phyloP scores from a whole-genome alignment of 2,329 filamentous ascomycete genomes.

The Graphilbum fragrans region DNA sequence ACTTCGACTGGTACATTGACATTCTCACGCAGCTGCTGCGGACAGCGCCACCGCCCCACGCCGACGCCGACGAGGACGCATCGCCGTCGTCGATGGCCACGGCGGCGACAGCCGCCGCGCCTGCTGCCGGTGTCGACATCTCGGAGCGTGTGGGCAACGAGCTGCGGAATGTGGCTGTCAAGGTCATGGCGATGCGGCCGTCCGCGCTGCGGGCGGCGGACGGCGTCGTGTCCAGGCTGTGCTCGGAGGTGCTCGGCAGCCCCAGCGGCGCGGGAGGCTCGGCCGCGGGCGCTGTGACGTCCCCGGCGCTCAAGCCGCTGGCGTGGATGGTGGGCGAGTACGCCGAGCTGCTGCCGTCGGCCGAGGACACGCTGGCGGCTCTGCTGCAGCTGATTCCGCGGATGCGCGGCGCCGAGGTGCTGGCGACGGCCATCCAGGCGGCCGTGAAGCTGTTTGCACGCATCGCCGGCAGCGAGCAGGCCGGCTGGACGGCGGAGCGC shows the following conservation, averaged over 20 bases:
- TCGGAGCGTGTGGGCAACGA: slow-evolving; percentile 71
- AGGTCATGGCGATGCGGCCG: slow-evolving; percentile 71
- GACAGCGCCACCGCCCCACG: slow-evolving; percentile 43
- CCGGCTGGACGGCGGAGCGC: slow-evolving; percentile 59
- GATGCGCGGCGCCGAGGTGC: slow-evolving; percentile 47
- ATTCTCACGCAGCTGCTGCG: slow-evolving; percentile 76
- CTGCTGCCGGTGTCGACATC: slow-evolving; percentile 30
- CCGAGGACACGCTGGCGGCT: slow-evolving; percentile 60
- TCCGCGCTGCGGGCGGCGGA: slow-evolving; percentile 79
- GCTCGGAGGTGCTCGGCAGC: slow-evolving; percentile 31
- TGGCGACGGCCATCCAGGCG: slow-evolving; percentile 75
- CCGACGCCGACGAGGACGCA: slow-evolving; percentile 28
- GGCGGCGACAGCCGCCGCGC: slow-evolving; percentile 21
- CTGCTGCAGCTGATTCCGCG: slow-evolving; percentile 56
- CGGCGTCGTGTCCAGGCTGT: slow-evolving; percentile 52
- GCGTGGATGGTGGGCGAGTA: slow-evolving; percentile 89
- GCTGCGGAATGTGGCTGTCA: slow-evolving; percentile 79
- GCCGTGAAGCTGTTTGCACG: slow-evolving; percentile 73
- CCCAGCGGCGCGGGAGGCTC: neutral
- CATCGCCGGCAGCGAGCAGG: slow-evolving; percentile 52
- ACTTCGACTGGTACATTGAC: slow-evolving; percentile 98
- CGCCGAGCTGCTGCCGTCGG: slow-evolving; percentile 54
- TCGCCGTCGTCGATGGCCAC: slow-evolving; percentile 24
- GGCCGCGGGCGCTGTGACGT: slow-evolving; percentile 40
- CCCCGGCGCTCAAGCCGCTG: slow-evolving; percentile 59